Base-by-base conservation (phyloP, 192 early-diverging fungal genomes). In the Coemansia sp. region DNA sequence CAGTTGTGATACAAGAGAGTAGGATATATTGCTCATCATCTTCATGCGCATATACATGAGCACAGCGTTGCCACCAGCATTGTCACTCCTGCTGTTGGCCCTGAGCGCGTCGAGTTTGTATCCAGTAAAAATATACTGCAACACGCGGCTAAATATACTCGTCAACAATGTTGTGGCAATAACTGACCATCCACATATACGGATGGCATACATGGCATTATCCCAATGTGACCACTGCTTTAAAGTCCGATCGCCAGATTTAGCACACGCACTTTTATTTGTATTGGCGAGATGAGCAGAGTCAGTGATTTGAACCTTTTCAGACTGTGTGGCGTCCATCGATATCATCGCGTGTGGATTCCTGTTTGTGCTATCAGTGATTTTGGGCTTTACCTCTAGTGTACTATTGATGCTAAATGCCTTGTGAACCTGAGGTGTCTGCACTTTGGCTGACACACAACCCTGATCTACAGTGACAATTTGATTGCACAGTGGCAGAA, bases 151-250 rank as follows among this genome's bases (percentile, higher is more conserved):
- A 36, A 62, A 22, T 18, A 47, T 2, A 2, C 42, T 40, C 4
- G 68, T 15, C 18, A 62, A 11, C 29, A 49, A 16, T 0, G 59
- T 61, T 9, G 59, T 42, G 4, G 18, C 31, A 63, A 62, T 18
- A 2, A 54, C 18, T 8, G 42, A 16, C 27, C 41, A 16, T 16
- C 68, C 59, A 38, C 24, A 49, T 6, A 36, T 22, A 63, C 27
- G 61, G 80, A 80, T 18, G 34, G 36, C 49, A 18, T 78, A 86
- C 86, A 86, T 87, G 44, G 73, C 62, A 11, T 83, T 83, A 29
- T 89, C 75, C 88, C 89, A 90, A n/a, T 59, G 29, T 0, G 67
- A 27, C 67, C 54, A 29, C 27, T 13, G 24, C 54, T 33, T 57
- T 13, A 29, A 5, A 12, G n/a, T 13, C 11, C 13, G 22, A 29